Base-by-base conservation (phyloP, 176 grass and related monocot genomes). In the Carex cristatella region DNA sequence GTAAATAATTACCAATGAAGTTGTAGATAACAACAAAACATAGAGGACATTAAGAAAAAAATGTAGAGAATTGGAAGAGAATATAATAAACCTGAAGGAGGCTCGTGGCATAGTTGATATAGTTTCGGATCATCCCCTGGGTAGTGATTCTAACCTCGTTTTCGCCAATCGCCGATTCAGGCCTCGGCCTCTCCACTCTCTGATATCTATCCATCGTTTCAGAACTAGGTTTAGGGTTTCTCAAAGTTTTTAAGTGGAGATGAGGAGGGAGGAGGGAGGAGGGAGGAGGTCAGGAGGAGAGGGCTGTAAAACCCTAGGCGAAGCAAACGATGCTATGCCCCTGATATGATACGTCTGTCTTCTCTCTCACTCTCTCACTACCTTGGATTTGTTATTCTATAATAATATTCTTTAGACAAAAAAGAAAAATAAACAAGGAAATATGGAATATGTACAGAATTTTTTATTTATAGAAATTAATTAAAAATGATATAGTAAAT, bases 71-170 rank as follows among this genome's bases (percentile, higher is more conserved):
- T n/a, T 53, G 62, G 61, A 37, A 76, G 28, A 77, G 57, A 32
- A 46, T 13, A 10, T 57, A 32, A 46, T 13, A 10, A 42, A 88
- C 87, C 87, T 88, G 87, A 59, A 88, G 87, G 12, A 89, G 87
- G 77, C 18, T 82, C 33, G 69, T 86, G 9, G 87, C 87, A 15
- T 89, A 89, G 83, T 81, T 86, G n/a, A 89, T 84, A 85, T 89
- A 89, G 77, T 86, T 89, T 2, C 87, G 87, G 66, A 89, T 82
- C 55, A 89, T 40, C 4, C 87, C 87, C 83, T 86, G 83, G 1
- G 77, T 56, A 11, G 87, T 89, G 42, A 98, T 98, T 88, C 95
- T 89, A 83, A 98, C 93, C 92, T 98, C 95, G 89, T 98, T 98
- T 88, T 98, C 95, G 48, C 84, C 84, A 77, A 98, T 98, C 87